These are phyloP conservation scores for Capsella rubella DNA, from an alignment of 441 rosid genomes.

Conservation along the genomic window DNA sequence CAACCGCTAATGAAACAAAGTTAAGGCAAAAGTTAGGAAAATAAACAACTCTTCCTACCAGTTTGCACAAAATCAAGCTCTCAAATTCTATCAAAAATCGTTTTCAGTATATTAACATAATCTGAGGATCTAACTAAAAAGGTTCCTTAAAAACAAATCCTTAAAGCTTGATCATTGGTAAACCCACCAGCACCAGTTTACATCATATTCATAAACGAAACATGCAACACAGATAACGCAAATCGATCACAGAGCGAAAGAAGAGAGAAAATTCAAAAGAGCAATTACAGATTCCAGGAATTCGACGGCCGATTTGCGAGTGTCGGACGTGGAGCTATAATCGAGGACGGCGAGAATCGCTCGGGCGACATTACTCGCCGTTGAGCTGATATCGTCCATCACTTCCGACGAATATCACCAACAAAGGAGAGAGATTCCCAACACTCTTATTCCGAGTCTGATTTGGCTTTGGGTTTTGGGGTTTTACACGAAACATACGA, in stretches of 20 bases:
- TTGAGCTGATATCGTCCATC: conserved; percentile 57
- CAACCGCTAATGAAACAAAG: neutral
- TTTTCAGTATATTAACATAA: no score
- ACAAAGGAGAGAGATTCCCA: neutral
- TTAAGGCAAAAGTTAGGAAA: neutral
- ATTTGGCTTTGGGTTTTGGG: conserved; percentile 14
- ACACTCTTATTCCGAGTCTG: conserved; percentile 1
- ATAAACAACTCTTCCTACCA: neutral
- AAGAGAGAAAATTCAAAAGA: neutral
- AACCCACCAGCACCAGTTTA: neutral
- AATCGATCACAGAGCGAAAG: neutral
- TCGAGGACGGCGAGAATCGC: conserved; percentile 82
- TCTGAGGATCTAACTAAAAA: neutral
- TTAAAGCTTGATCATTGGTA: neutral
- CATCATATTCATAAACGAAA: neutral
- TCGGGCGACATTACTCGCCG: conserved; percentile 67
- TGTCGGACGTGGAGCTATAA: conserved; percentile 69
- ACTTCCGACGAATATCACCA: neutral
- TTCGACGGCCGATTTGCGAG: conserved; percentile 74
- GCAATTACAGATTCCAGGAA: conserved; percentile 70
- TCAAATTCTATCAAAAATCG: neutral
- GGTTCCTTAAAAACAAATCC: neutral
- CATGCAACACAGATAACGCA: neutral
- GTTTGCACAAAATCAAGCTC: neutral
- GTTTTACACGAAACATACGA: conserved; percentile 8